Evolutionary conservation across 495 filamentous ascomycete genomes (phyloP).

Genomic region (Neurospora africana): DNA sequence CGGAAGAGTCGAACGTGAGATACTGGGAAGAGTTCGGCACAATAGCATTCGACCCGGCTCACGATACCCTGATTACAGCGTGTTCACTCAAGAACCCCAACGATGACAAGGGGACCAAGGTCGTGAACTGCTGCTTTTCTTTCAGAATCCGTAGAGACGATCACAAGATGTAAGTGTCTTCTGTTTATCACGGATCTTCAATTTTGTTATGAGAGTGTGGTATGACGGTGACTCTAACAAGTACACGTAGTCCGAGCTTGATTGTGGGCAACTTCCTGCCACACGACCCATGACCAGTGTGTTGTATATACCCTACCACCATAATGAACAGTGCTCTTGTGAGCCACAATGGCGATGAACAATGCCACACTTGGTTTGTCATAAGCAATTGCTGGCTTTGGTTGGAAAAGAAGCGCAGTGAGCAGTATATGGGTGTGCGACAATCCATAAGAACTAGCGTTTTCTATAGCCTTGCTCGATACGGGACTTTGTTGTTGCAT

Average conservation of each 20-base stretch:
- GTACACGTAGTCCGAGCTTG: constrained; percentile 59
- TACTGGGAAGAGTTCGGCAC: constrained; percentile 99
- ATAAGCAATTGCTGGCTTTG: not conserved
- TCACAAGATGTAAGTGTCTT: constrained; percentile 78
- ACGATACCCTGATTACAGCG: constrained; percentile 92
- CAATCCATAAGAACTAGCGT: not conserved
- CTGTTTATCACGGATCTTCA: not conserved
- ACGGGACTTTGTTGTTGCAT: not conserved
- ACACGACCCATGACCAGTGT: constrained; percentile 30
- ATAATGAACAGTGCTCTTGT: not conserved
- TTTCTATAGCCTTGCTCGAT: not conserved
- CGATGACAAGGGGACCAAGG: constrained; percentile 55
- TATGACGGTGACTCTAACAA: not conserved
- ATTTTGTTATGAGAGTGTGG: not conserved
- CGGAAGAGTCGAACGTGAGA: constrained; percentile 84
- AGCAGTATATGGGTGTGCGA: not conserved
- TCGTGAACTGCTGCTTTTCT: constrained; percentile 91
- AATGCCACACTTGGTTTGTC: not conserved
- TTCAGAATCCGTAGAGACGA: constrained; percentile 91
- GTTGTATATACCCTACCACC: not conserved
- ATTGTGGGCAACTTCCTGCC: constrained; percentile 97
- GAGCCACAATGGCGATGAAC: not conserved
- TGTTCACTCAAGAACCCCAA: constrained; percentile 85
- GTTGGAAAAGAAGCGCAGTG: not conserved
- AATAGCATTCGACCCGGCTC: constrained; percentile 94